Evolutionary conservation across 108 stramenopile species (phyloP).

Genomic region (Thalassiosira profunda): DNA sequence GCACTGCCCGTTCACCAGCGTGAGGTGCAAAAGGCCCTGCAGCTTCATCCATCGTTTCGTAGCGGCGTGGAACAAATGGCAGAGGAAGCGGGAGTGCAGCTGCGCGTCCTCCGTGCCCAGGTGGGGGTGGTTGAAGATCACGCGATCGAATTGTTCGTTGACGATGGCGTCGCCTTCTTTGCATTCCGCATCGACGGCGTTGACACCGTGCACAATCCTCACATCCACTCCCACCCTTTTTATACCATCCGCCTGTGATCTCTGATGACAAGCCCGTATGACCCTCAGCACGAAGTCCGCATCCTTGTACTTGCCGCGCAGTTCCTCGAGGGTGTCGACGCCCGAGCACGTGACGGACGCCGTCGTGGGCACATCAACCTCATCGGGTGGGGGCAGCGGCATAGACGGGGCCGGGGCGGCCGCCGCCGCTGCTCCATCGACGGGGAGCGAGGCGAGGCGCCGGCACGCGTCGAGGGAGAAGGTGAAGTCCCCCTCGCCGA

Average conservation of each 20-base stretch:
- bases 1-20: slow-evolving; percentile 75
- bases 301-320: slow-evolving; percentile 47
- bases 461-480: slow-evolving; percentile 80
- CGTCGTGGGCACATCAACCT: not conserved
- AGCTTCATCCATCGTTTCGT: slow-evolving; percentile 54
- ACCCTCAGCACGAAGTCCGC: slow-evolving; percentile 54
- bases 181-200: slow-evolving; percentile 55
- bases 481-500: slow-evolving; percentile 92
- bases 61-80: slow-evolving; percentile 79
- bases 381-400: not conserved
- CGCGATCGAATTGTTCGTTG: slow-evolving; percentile 43
- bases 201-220: slow-evolving; percentile 58
- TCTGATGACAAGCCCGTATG: slow-evolving; percentile 14
- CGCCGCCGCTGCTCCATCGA: no score
- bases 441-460: slow-evolving; percentile 52
- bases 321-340: slow-evolving; percentile 58
- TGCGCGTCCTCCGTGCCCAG: slow-evolving; percentile 81
- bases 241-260: not conserved
- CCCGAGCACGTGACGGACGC: slow-evolving; percentile 64
- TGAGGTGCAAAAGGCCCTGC: slow-evolving; percentile 59
- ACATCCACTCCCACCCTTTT: not conserved
- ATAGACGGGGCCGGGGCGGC: not conserved
- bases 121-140: slow-evolving; percentile 92
- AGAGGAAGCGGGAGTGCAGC: slow-evolving; percentile 74
- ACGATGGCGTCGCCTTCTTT: not conserved